Evolutionary conservation across 805 yeast species (phyloP).

Genomic region (Jamesozyma piceae): DNA sequence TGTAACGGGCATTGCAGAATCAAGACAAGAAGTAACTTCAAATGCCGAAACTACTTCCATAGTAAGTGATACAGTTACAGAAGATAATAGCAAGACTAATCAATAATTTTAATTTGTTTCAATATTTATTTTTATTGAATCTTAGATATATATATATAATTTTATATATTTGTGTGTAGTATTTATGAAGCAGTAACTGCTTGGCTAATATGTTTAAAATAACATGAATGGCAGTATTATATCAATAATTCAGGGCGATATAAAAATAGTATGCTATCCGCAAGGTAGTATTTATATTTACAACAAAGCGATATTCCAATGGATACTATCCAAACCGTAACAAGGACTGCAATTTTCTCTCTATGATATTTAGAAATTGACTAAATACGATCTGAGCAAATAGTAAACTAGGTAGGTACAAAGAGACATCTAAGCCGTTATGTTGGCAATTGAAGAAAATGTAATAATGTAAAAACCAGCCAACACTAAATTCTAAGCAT

Average conservation of each 20-base stretch:
- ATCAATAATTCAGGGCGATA: too few species aligned
- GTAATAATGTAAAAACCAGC: constrained; percentile 25
- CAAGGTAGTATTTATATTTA: too few species aligned
- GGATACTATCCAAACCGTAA: too few species aligned
- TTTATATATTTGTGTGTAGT: too few species aligned
- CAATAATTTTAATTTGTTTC: background rate
- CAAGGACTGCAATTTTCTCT: too few species aligned
- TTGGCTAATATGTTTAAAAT: too few species aligned
- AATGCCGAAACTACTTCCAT: background rate
- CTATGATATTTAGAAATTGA: constrained; percentile 9
- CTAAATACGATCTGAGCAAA: constrained; percentile 13
- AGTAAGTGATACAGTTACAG: background rate
- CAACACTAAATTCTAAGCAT: constrained; percentile 16
- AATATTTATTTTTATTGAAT: too few species aligned
- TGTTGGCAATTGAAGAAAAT: constrained; percentile 17
- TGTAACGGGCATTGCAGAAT: constrained; percentile 31
- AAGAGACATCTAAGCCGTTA: constrained; percentile 9
- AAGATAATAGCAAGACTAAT: background rate
- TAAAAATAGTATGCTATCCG: too few species aligned
- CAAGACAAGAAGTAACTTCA: constrained; percentile 15
- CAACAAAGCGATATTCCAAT: too few species aligned
- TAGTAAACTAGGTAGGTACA: constrained; percentile 20
- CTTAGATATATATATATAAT: too few species aligned
- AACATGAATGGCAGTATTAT: too few species aligned
- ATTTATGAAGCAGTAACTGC: too few species aligned